These are phyloP conservation scores for Lineolata rhizophorae DNA, from an alignment of 495 filamentous ascomycete species.

Conservation along the genomic window DNA sequence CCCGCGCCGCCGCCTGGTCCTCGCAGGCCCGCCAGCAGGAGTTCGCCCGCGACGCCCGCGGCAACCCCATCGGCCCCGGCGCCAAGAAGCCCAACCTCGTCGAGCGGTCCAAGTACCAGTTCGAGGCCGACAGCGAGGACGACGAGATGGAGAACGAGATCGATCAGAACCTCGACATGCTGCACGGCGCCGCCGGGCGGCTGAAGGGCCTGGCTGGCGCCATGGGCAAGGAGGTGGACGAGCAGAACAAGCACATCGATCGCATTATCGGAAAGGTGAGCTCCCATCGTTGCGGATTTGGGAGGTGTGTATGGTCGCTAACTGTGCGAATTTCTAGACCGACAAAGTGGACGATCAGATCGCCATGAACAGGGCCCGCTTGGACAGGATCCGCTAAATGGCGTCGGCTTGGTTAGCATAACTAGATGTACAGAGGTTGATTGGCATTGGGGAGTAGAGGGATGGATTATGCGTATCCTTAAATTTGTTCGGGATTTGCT, in stretches of 20 bases:
- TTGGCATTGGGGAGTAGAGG: too few relatives aligned
- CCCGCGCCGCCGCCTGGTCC: slow-evolving; percentile 38
- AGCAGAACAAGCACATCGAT: slow-evolving; percentile 52
- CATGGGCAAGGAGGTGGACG: slow-evolving; percentile 50
- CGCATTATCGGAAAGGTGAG: slow-evolving; percentile 47
- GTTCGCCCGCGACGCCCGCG: slow-evolving; percentile 27
- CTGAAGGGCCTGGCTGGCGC: slow-evolving; percentile 47
- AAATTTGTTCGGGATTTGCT: too few relatives aligned
- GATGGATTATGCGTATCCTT: too few relatives aligned
- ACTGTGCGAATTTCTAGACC: slow-evolving; percentile 4
- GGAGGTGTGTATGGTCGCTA: not conserved
- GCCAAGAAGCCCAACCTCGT: slow-evolving; percentile 29
- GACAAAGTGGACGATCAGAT: slow-evolving; percentile 52
- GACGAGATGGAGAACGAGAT: slow-evolving; percentile 46
- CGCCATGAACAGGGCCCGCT: slow-evolving; percentile 39
- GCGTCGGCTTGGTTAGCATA: too few relatives aligned
- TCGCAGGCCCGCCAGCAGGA: slow-evolving; percentile 35
- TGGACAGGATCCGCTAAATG: slow-evolving; percentile 31
- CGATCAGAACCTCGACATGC: slow-evolving; percentile 15
- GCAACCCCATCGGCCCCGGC: not conserved
- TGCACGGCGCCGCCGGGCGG: slow-evolving; percentile 31
- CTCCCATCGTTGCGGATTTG: not conserved
- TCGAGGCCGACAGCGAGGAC: slow-evolving; percentile 54
- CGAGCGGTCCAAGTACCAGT: slow-evolving; percentile 56
- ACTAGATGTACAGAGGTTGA: too few relatives aligned